Base-by-base conservation (phyloP, 345 rosid genomes). In the Rhizophora apiculata region DNA sequence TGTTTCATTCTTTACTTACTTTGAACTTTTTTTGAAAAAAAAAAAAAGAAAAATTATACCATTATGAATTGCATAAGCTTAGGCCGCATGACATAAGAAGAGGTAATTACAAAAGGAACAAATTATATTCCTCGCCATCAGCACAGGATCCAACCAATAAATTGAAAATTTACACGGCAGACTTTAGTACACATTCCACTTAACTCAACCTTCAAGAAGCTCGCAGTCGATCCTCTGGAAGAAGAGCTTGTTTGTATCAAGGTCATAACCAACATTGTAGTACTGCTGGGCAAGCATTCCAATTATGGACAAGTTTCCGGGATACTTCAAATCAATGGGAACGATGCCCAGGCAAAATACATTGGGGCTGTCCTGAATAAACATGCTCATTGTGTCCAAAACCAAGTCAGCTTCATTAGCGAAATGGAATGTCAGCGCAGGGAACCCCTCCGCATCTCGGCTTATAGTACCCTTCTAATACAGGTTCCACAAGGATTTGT, bases 251-350 rank as follows among this genome's bases (percentile, higher is more conserved):
- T 57, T 55, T 3, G 21, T 62, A 0, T 22, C 55, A 8, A 83
- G 65, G 31, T 83, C 84, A 62, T 46, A 78, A 11, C 67, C 82
- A 5, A 81, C 74, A 60, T 78, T 78, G 62, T 78, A 78, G 55
- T 76, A 39, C 71, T 83, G 86, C 31, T 83, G 86, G 27, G 84
- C 82, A 63, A 78, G 68, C 46, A 78, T 52, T 22, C 84, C 84
- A 52, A 83, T 60, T 3, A 77, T 43, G 3, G 82, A 57, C 8
- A 60, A 8, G 4, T 65, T 76, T 32, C 21, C 30, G 16, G 32
- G 21, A 22, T 61, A 60, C 22, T 19, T 18, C 2, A 31, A 7
- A 74, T 74, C 62, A 4, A 76, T 77, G 20, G 79, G 71, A 31
- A 57, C 72, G 46, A 56, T 13, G 30, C 51, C 62, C 31, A 67